These are phyloP conservation scores for Thalassia testudinum DNA, from an alignment of 116 monocot species.

Conservation along the genomic window DNA sequence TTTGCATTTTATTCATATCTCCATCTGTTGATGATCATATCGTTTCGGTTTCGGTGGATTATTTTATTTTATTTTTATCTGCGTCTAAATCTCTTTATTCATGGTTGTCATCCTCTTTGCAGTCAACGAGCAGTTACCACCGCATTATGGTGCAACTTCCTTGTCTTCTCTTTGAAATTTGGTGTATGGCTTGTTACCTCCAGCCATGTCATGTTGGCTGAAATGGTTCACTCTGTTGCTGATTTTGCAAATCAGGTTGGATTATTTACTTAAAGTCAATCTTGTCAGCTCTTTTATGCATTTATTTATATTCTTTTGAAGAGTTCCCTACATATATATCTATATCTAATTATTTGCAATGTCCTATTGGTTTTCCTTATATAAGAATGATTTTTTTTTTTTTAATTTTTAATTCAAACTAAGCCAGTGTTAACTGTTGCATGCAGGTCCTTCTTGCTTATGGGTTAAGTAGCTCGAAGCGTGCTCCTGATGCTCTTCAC, in stretches of 20 bases:
- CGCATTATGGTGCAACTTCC: slow-evolving; percentile 93
- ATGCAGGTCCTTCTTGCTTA: slow-evolving; percentile 85
- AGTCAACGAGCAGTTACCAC: slow-evolving; percentile 92
- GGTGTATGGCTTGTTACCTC: slow-evolving; percentile 84
- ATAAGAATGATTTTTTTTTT: too few species aligned
- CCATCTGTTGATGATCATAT: too few species aligned
- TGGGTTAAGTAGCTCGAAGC: slow-evolving; percentile 92
- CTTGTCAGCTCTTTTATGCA: too few species aligned
- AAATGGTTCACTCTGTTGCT: slow-evolving; percentile 81
- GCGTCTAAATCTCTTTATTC: not conserved
- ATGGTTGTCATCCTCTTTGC: slow-evolving; percentile 7
- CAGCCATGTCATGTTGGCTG: slow-evolving; percentile 99
- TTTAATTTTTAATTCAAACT: not conserved
- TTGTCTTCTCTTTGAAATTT: slow-evolving; percentile 96
- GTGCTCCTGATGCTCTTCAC: slow-evolving; percentile 96
- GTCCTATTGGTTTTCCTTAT: too few species aligned
- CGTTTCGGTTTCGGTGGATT: too few species aligned
- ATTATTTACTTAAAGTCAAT: too few species aligned
- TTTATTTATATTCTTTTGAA: too few species aligned
- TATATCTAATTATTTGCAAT: too few species aligned
- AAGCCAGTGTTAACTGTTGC: not conserved
- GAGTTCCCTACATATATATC: too few species aligned
- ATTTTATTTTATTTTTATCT: not conserved
- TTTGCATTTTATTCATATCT: too few species aligned
- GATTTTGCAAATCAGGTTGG: slow-evolving; percentile 97